Percentiles rank a stretch among this genome's conserved stretches.
Conservation (phyloP, 2,329 filamentous ascomycete genomes). For the Fusarium sp. region DNA sequence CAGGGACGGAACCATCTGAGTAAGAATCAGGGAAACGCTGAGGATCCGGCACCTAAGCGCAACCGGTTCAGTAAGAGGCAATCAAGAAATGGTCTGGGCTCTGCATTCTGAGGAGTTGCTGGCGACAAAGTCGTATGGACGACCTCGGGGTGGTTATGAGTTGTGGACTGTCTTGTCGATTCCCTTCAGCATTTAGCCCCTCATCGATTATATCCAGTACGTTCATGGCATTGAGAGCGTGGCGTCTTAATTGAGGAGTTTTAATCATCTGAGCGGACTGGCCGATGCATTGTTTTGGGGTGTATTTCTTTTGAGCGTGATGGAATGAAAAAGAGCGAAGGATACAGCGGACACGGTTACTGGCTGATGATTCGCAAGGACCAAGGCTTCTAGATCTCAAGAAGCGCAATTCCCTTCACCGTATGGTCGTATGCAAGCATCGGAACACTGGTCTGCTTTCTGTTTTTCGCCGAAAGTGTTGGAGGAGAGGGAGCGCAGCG, state of each 20-base stretch:
- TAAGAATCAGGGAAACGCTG: conserved; percentile 68
- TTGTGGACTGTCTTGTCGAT: conserved; percentile 27
- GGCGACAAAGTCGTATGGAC: conserved; percentile 19
- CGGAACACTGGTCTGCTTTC: conserved; percentile 1
- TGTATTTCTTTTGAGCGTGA: conserved; percentile 44
- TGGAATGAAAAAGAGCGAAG: conserved; percentile 16
- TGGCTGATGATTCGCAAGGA: conserved; percentile 10
- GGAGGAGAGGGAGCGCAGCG: background rate
- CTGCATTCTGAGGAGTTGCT: conserved; percentile 73
- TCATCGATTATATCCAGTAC: conserved; percentile 44
- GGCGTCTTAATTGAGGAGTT: conserved; percentile 51
- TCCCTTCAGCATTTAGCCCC: conserved; percentile 39
- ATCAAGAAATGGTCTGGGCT: conserved; percentile 92
- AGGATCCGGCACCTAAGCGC: conserved; percentile 65
- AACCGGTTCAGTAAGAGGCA: conserved; percentile 90
- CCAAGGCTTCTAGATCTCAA: conserved; percentile 16
- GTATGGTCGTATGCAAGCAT: background rate
- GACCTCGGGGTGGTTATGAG: conserved; percentile 23
- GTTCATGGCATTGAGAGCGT: conserved; percentile 52
- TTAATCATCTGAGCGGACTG: conserved; percentile 42
- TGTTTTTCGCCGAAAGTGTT: conserved; percentile 3
- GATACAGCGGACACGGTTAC: conserved; percentile 4
- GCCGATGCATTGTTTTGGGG: conserved; percentile 43
- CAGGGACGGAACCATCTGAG: conserved; percentile 68
- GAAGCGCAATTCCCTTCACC: conserved; percentile 2